Conservation (phyloP, 345 rosid genomes). For the Iberis pinnata region DNA sequence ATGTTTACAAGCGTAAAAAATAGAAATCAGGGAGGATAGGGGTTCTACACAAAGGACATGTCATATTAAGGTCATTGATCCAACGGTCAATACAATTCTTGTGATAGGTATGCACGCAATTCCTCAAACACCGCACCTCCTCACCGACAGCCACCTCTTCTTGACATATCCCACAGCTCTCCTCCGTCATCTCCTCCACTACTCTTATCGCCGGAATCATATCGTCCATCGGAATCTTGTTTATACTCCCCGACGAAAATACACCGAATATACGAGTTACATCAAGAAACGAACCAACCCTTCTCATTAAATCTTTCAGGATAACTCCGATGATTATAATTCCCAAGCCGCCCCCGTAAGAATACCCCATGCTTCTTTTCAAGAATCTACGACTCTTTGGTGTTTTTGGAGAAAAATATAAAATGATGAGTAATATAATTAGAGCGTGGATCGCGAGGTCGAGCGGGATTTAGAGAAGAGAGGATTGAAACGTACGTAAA, state of each 20-base stretch:
- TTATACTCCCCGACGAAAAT: not conserved
- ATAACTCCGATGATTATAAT: constrained; percentile 22
- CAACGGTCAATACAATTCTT: constrained; percentile 77
- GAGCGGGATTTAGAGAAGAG: constrained; percentile 8
- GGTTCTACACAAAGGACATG: constrained; percentile 85
- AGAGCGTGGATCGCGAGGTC: constrained; percentile 15
- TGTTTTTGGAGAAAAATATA: not conserved
- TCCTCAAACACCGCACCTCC: constrained; percentile 65
- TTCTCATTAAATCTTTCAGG: constrained; percentile 16
- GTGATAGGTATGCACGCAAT: constrained; percentile 75
- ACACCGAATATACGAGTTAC: constrained; percentile 4
- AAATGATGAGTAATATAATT: not conserved
- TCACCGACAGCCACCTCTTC: constrained; percentile 59
- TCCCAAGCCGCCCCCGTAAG: constrained; percentile 25
- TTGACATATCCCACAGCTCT: constrained; percentile 72
- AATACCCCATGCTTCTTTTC: constrained; percentile 14
- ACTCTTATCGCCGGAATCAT: constrained; percentile 53
- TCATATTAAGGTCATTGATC: constrained; percentile 66
- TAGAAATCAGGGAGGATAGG: constrained; percentile 54
- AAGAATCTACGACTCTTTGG: not conserved
- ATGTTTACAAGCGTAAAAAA: constrained; percentile 17
- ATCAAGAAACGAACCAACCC: constrained; percentile 15
- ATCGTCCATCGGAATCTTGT: constrained; percentile 37
- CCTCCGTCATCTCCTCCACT: constrained; percentile 31
- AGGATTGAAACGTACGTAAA: constrained; percentile 23